phyloP scores from a whole-genome alignment of 1,284 basidiomycete species.

The Naganishia sp. region DNA sequence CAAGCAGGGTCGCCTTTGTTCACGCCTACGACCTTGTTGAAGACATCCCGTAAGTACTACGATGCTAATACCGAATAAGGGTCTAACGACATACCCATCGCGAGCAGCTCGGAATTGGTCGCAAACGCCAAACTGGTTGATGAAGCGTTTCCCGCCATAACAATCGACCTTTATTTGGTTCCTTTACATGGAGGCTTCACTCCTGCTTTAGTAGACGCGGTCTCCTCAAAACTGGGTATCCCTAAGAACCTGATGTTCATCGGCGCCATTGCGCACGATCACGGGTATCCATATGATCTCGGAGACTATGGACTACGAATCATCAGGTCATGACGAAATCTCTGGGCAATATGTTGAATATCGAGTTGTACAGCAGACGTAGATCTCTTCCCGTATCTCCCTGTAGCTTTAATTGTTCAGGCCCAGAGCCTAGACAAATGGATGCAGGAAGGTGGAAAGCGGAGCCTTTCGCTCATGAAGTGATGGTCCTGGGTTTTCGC shows the following conservation, averaged over 20 bases:
- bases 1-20: constrained; percentile 44
- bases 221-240: constrained; percentile 27
- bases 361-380: no score
- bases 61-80: not conserved
- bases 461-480: no score
- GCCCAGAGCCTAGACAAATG: no score
- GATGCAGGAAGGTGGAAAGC: no score
- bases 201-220: constrained; percentile 15
- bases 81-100: not conserved
- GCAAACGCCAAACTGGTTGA: constrained; percentile 45
- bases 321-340: constrained; percentile 2
- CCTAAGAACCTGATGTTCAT: constrained; percentile 24
- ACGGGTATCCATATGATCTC: constrained; percentile 19
- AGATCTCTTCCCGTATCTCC: no score
- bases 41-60: constrained; percentile 39
- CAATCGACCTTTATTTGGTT: constrained; percentile 36
- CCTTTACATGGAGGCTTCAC: constrained; percentile 18
- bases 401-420: no score
- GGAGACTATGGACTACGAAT: constrained; percentile 30
- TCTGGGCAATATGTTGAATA: no score
- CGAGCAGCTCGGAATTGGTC: constrained; percentile 42
- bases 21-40: constrained; percentile 47
- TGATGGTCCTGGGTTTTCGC: no score
- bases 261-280: constrained; percentile 9
- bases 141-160: constrained; percentile 37